Evolutionary conservation across 768 basidiomycete genomes (phyloP), one percentile per base, ranked within the genome.

Genomic region (Termitomyces sp.): DNA sequence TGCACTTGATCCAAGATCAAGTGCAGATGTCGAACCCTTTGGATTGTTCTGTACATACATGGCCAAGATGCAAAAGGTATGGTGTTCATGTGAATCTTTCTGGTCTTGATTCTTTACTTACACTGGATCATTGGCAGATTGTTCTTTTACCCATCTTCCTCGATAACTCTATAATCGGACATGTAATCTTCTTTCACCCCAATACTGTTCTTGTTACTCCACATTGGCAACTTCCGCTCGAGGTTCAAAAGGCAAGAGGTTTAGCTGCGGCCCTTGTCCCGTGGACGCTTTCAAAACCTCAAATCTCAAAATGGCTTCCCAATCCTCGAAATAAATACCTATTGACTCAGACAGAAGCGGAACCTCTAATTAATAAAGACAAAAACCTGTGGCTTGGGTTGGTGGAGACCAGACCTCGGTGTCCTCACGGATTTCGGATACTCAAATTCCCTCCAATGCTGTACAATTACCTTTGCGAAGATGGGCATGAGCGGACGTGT

Each of bases 111-210:
- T 32, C 12, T n/a, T 33, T n/a, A n/a, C 22, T 36, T 6, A 55
- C 43, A 27, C 12, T 13, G 13, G 10, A 45, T 34, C 34, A n/a
- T n/a, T n/a, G n/a, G n/a, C n/a, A 88, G 87, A 74, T 80, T 58
- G 76, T 81, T 45, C 71, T 79, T 50, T 68, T 82, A 14, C 78
- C 82, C 22, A 64, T 84, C 0, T 67, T 65, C 44, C 65, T 84
- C 42, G 82, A 86, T 60, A 70, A 70, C 24, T 68, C 70, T 26
- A 68, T 80, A 42, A 74, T 78, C 12, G 88, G 81, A 9, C 65
- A 82, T 37, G 73, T 85, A 30, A 34, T 89, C 10, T 62, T 90
- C n/a, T 82, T 86, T 61, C 76, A 82, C 26, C 65, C 72, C 8
- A 63, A 65, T 8, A 68, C 75, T 36, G 51, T 65, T 3, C 56